Conservation (phyloP, 257 asterid genomes). For the Gardenia jasminoides region DNA sequence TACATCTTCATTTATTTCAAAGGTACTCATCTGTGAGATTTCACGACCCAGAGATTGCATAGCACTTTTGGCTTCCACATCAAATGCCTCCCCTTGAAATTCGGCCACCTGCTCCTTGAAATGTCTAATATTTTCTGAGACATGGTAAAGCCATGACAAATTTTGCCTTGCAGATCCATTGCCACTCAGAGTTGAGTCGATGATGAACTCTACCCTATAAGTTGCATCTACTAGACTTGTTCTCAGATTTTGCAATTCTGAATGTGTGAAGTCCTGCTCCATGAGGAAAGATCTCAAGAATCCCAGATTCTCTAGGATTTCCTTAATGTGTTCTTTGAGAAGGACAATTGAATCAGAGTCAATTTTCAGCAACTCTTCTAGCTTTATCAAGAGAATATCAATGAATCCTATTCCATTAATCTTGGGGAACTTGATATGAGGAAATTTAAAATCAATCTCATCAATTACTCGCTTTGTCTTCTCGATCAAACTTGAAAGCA, state of each 20-base stretch:
- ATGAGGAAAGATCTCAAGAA: background rate
- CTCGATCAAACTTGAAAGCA: background rate
- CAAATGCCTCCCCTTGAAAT: background rate
- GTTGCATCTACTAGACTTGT: background rate
- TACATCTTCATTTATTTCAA: background rate
- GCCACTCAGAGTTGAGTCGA: slow-evolving; percentile 10
- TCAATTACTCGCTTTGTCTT: background rate
- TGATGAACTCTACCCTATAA: background rate
- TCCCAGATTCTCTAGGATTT: background rate
- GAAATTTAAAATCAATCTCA: background rate
- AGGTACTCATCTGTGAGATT: too few species aligned
- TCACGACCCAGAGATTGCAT: background rate
- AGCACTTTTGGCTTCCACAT: background rate
- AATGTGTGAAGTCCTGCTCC: background rate
- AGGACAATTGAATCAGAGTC: background rate
- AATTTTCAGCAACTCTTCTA: background rate
- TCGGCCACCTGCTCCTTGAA: background rate
- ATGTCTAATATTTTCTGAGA: slow-evolving; percentile 4
- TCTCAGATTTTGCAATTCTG: background rate
- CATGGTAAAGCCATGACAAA: slow-evolving; percentile 12
- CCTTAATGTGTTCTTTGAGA: background rate
- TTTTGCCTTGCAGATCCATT: background rate
- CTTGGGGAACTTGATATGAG: background rate
- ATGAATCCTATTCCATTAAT: background rate
- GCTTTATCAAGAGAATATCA: background rate